Conservation (phyloP, 768 basidiomycete species). For the Pulveroboletus sp. region DNA sequence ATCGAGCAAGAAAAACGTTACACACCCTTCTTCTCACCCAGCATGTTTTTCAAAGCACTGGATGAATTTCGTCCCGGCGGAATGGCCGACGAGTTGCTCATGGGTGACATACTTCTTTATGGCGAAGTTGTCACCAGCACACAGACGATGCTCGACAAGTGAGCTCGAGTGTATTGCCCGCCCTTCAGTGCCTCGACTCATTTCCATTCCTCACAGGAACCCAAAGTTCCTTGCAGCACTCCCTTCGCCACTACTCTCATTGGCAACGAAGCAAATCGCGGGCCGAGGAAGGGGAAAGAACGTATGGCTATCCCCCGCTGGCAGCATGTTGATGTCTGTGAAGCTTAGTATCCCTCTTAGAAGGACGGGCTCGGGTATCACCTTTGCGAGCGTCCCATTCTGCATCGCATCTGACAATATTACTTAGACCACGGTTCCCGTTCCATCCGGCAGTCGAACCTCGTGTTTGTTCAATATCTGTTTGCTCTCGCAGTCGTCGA, state of each 20-base stretch:
- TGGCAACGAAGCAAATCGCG: conserved; percentile 83
- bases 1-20: conserved; percentile 32
- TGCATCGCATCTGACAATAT: not conserved
- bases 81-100: conserved; percentile 40
- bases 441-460: conserved; percentile 40
- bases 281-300: conserved; percentile 89
- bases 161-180: conserved; percentile 24
- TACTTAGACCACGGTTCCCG: conserved; percentile 1
- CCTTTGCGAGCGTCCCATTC: not conserved
- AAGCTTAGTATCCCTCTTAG: conserved; percentile 23
- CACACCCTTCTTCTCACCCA: conserved; percentile 73
- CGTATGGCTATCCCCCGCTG: conserved; percentile 87
- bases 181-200: not conserved
- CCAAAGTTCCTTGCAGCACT: conserved; percentile 62
- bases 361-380: conserved; percentile 5
- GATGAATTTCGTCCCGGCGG: conserved; percentile 20
- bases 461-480: conserved; percentile 94
- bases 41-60: conserved; percentile 55
- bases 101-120: conserved; percentile 81
- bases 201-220: conserved; percentile 54
- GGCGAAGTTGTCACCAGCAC: conserved; percentile 91
- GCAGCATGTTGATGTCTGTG: conserved; percentile 70
- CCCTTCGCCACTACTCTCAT: conserved; percentile 72
- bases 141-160: conserved; percentile 94
- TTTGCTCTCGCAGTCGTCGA: conserved; percentile 87